phyloP scores from a whole-genome alignment of 805 yeast genomes.

The Kockiozyma suomiensis region DNA sequence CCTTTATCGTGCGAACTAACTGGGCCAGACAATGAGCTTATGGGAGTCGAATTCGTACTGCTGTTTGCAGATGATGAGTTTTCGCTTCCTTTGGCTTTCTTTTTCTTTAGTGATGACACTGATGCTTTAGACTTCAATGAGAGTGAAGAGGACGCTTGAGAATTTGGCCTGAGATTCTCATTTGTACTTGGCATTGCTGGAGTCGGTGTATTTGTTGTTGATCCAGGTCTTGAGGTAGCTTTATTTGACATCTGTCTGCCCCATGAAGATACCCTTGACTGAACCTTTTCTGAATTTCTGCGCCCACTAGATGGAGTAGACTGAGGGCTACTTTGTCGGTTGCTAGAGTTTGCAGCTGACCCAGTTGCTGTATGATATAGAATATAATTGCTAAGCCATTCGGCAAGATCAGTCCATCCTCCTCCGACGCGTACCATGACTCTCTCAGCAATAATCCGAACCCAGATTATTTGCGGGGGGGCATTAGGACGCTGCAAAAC shows the following conservation, averaged over 20 bases:
- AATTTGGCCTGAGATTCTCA: not conserved
- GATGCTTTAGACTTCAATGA: not conserved
- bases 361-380: constrained; percentile 23
- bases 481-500: constrained; percentile 33
- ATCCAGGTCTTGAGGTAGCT: not conserved
- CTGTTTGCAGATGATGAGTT: not conserved
- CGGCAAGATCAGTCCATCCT: constrained; percentile 37
- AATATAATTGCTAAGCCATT: constrained; percentile 33
- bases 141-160: constrained; percentile 1
- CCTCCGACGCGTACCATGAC: constrained; percentile 38
- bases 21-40: constrained; percentile 23
- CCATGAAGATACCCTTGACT: not conserved
- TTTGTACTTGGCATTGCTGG: not conserved
- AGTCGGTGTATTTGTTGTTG: not conserved
- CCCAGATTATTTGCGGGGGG: constrained; percentile 34
- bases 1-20: constrained; percentile 9
- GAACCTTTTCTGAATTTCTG: not conserved
- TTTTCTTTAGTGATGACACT: not conserved
- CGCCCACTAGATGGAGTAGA: not conserved
- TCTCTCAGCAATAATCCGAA: constrained; percentile 35
- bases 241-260: not conserved
- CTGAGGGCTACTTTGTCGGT: not conserved
- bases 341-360: not conserved
- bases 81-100: not conserved
- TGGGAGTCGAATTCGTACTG: constrained; percentile 5